Base-by-base conservation (phyloP, 2,329 filamentous ascomycete species). In the Cadophora gregata region DNA sequence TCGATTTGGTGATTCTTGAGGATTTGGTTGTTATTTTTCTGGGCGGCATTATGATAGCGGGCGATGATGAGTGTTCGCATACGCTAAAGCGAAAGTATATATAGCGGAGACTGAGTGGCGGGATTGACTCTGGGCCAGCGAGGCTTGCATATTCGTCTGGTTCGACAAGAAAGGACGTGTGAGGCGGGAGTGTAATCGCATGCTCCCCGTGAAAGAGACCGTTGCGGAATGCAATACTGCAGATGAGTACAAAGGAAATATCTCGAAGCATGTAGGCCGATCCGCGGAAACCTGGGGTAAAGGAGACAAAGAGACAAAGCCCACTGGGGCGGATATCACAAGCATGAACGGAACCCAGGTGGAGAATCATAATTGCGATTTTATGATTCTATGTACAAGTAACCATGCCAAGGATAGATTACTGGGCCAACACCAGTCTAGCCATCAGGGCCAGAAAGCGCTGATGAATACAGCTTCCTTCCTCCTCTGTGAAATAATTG, bases 341-440 rank as follows among this genome's bases (percentile, higher is more conserved):
- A 5, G 25, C 12, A 27, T 53, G 25, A 53, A 53, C 29, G 25
- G 6, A 53, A 53, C 16, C 14, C 29, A 14, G 4, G 7, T 58
- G 7, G 31, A n/a, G 33, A 58, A 38, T 58, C 31, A 38, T 58
- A 42, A 25, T 58, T 58, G 27, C 55, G 33, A 56, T 58, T 58
- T n/a, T 58, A 36, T 58, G 55, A 42, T 12, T 19, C 55, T 58
- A 58, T 58, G 55, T 58, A 58, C 55, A 58, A 42, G 21, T 36
- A 19, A 38, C 55, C 31, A 25, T 25, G 33, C 21, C 55, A 42
- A 2, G n/a, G 31, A 27, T 42, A 21, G 33, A 19, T 5, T 42
- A 19, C 55, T n/a, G 24, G 25, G 42, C 12, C 25, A 7, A 53
- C 8, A 31, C 55, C 10, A 14, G 7, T n/a, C 55, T 2, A 36